Evolutionary conservation across 331 rosid genomes (phyloP), one percentile per base, ranked within the genome.

Genomic region (Quercus phellos): DNA sequence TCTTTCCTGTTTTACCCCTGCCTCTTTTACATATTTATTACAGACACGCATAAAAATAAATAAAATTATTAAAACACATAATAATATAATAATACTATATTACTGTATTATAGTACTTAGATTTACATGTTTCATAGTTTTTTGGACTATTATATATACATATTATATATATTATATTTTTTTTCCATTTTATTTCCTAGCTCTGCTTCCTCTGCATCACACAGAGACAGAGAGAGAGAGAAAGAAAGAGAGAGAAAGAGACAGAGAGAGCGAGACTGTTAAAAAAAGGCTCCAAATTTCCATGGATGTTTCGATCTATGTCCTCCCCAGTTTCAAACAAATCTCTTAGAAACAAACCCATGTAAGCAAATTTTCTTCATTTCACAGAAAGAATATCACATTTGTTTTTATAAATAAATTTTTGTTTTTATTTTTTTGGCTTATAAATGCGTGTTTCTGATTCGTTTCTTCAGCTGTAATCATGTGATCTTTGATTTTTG

Each of bases 281-380:
- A 84, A 70, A 61, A 79, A 53, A 79, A 88, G 77, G 87, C 85
- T 85, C 74, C 84, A 74, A 81, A 46, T 74, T 78, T 80, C 34
- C 66, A 84, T 88, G 85, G 85, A 75, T 80, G 90, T 93, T 88
- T 88, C 88, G 85, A 80, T 89, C 94, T 74, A 18, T 82, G 73
- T 80, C 83, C 68, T 84, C 63, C 73, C 60, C 89, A 64, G 75
- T 84, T 80, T 81, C 91, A 59, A 77, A 72, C 70, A 26, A 61
- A 77, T 84, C 88, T 85, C 83, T 18, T 85, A 79, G 75, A 82
- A 50, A 70, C 75, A 72, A 85, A 63, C 85, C 81, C 93, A 89
- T 87, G 97, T 95, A 93, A 93, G 91, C 81, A 77, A 26, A 13
- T 70, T 10, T 66, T 74, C n/a, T 6, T 30, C 18, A 16, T 63